Evolutionary conservation across 306 rosid genomes (phyloP).

Genomic region (Begonia masoniana): DNA sequence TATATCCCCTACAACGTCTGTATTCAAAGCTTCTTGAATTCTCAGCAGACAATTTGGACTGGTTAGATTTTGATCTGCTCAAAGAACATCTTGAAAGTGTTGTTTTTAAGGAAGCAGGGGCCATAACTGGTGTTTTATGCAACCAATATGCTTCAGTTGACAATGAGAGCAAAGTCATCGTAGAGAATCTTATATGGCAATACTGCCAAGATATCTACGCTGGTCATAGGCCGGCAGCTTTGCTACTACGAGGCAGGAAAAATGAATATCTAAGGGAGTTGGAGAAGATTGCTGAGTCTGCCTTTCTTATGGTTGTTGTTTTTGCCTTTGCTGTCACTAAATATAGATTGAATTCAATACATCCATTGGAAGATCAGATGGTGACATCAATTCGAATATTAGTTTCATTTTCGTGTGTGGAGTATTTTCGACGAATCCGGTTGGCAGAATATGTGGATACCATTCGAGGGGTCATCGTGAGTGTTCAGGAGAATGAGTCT

Average conservation of each 20-base stretch:
- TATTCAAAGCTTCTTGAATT: constrained; percentile 29
- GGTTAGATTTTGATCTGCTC: constrained; percentile 27
- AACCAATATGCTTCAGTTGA: constrained; percentile 52
- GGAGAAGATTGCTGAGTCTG: constrained; percentile 76
- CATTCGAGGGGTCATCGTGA: constrained; percentile 59
- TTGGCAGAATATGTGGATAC: constrained; percentile 85
- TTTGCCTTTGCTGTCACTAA: constrained; percentile 76
- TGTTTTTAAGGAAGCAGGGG: constrained; percentile 77
- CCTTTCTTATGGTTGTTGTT: constrained; percentile 82
- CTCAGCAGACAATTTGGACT: constrained; percentile 12
- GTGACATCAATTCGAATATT: constrained; percentile 51
- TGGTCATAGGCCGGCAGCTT: constrained; percentile 45
- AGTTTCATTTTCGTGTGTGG: constrained; percentile 72
- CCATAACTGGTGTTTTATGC: constrained; percentile 56
- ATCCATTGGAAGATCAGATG: constrained; percentile 31
- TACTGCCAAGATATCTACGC: constrained; percentile 49
- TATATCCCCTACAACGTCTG: constrained; percentile 54
- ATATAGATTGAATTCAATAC: constrained; percentile 44
- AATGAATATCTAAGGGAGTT: constrained; percentile 37
- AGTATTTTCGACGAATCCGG: constrained; percentile 82
- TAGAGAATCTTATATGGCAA: constrained; percentile 70
- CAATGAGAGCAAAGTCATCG: constrained; percentile 39
- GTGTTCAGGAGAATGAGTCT: constrained; percentile 65
- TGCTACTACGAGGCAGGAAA: constrained; percentile 37
- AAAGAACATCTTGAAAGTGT: constrained; percentile 47